phyloP scores from a whole-genome alignment of 2,329 filamentous ascomycete genomes.

The Amylocarpus encephaloides region DNA sequence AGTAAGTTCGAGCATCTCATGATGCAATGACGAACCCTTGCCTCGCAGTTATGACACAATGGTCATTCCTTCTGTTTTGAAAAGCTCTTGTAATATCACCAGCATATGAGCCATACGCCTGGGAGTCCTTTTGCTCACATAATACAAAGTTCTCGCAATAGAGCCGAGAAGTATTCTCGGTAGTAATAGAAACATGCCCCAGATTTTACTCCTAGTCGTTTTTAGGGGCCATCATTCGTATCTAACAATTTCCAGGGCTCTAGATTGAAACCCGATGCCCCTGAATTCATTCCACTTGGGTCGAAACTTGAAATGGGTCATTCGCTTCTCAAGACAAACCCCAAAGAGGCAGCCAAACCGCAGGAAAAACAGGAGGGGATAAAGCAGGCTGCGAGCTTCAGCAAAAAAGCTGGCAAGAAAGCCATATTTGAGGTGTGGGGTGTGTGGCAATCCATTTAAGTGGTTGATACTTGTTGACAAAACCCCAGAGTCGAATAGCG shows the following conservation, averaged over 20 bases:
- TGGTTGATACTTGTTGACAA: background rate
- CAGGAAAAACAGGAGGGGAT: constrained; percentile 21
- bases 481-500: constrained; percentile 6
- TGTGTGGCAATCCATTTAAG: background rate
- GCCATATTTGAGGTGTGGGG: constrained; percentile 4
- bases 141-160: no score
- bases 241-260: constrained; percentile 19
- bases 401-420: constrained; percentile 21
- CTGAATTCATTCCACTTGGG: constrained; percentile 33
- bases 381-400: constrained; percentile 17
- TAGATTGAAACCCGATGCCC: constrained; percentile 35
- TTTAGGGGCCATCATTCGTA: background rate
- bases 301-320: constrained; percentile 5
- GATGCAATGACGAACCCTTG: background rate
- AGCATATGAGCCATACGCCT: no score
- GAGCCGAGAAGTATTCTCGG: no score
- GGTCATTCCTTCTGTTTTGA: no score
- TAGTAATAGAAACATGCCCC: no score
- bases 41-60: no score
- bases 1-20: constrained; percentile 22
- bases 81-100: no score
- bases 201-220: no score
- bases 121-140: no score
- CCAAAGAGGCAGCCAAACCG: constrained; percentile 17
- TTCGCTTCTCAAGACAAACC: constrained; percentile 5